Evolutionary conservation across 139 green algal genomes (phyloP).

Genomic region (Tetraselmis chui): DNA sequence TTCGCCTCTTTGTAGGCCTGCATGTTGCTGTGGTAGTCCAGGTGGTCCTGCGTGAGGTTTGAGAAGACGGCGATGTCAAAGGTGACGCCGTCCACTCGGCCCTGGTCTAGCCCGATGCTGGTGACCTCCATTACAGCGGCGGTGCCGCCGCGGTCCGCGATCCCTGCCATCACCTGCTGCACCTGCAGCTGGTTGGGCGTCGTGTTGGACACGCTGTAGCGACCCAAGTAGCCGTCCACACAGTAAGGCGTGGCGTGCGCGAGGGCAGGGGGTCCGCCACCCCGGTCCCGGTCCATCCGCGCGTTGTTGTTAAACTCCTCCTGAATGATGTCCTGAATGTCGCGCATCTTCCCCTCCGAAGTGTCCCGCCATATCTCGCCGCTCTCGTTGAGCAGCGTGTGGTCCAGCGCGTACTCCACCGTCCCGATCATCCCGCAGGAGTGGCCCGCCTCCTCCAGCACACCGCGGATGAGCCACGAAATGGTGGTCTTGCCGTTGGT

Average conservation of each 20-base stretch:
- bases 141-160: constrained; percentile 69
- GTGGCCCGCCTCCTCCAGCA: constrained; percentile 69
- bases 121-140: constrained; percentile 60
- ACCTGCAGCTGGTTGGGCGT: constrained; percentile 50
- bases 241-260: constrained; percentile 53
- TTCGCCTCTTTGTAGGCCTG: constrained; percentile 40
- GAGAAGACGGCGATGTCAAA: constrained; percentile 78
- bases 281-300: background rate
- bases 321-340: background rate
- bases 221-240: constrained; percentile 64
- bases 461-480: constrained; percentile 76
- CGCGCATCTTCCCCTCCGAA: background rate
- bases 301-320: background rate
- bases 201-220: constrained; percentile 46
- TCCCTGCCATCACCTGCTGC: constrained; percentile 71
- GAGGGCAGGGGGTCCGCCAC: background rate
- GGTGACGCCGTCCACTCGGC: constrained; percentile 36
- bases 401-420: constrained; percentile 64
- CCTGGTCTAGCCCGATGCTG: constrained; percentile 17
- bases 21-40: constrained; percentile 21
- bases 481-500: constrained; percentile 91
- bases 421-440: constrained; percentile 55
- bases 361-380: constrained; percentile 56
- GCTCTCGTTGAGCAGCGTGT: constrained; percentile 50
- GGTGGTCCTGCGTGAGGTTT: constrained; percentile 46